Evolutionary conservation across 306 rosid genomes (phyloP), one percentile per base, ranked within the genome.

Genomic region (Malus fusca): DNA sequence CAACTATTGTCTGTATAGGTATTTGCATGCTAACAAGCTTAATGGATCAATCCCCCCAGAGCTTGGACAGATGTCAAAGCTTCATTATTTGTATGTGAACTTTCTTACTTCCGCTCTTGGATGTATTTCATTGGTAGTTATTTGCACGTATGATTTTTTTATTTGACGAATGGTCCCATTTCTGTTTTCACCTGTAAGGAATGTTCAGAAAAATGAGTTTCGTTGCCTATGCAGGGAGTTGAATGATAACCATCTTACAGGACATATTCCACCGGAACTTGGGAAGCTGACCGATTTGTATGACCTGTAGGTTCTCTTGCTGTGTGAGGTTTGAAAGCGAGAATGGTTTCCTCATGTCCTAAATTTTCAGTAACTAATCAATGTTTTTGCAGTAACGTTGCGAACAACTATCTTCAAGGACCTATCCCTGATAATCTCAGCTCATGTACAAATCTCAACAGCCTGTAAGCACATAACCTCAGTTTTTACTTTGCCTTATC

Each of bases 1-100:
- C 25, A 26, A 73, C 43, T 73, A 23, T 64, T 52, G n/a, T 56
- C 77, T 75, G 59, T 78, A 19, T 59, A 96, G 99, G 92, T 96
- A 96, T 85, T 87, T 96, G 94, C 97, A 96, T 67, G 90, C 96
- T 30, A 96, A 96, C 85, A 96, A 84, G 92, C 87, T 96, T 69
- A 89, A 91, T 10, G 98, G 98, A 44, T 70, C 85, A 66, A 90
- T 96, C 25, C 98, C 99, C 14, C 89, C 92, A 0, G 98, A 92
- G 88, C 98, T 96, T 0, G 99, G 99, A 67, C 93, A 90, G 75
- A 96, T 96, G 99, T 55, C 92, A n/a, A 89, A 89, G 83, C 99
- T 96, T 74, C 98, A 96, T 80, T 96, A 96, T 80, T 74, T 96
- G 99, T 96, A 90, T 52, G 91, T 75, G 31, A 48, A 9, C 72